phyloP scores from a whole-genome alignment of 2,329 filamentous ascomycete species.

The Fusarium tjaetaba region DNA sequence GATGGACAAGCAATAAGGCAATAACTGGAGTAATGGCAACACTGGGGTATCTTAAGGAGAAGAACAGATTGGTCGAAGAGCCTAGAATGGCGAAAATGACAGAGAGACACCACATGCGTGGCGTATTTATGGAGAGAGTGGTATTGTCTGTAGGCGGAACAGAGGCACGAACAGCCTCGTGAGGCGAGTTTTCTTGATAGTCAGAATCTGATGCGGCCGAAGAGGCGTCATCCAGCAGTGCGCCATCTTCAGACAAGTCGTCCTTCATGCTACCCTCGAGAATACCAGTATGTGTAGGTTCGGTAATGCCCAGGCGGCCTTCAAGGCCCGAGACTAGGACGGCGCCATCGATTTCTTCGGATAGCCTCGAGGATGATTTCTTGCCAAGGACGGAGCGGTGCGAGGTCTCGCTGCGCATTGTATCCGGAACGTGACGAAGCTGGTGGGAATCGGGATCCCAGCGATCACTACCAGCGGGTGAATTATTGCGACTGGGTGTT shows the following conservation, averaged over 20 bases:
- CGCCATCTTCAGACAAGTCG: constrained; percentile 50
- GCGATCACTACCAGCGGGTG: constrained; percentile 50
- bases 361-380: constrained; percentile 50
- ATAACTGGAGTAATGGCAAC: constrained; percentile 91
- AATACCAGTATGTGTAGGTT: constrained; percentile 58
- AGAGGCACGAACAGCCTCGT: constrained; percentile 82
- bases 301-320: constrained; percentile 62
- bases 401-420: constrained; percentile 47
- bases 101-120: constrained; percentile 87
- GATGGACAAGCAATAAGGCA: constrained; percentile 84
- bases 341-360: constrained; percentile 62
- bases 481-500: constrained; percentile 49
- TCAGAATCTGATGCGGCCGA: constrained; percentile 58
- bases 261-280: constrained; percentile 56
- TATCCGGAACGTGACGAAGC: constrained; percentile 49
- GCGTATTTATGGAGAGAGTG: constrained; percentile 84
- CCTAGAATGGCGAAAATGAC: constrained; percentile 82
- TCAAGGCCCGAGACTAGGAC: constrained; percentile 64
- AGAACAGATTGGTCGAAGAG: constrained; percentile 87
- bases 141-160: constrained; percentile 80
- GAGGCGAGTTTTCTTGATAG: constrained; percentile 76
- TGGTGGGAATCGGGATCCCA: constrained; percentile 46
- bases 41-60: constrained; percentile 89
- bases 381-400: constrained; percentile 46
- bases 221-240: constrained; percentile 51